Evolutionary conservation across 1,284 basidiomycete species (phyloP), one percentile per base, ranked within the genome.

Genomic region (Phellinidium pouzarii): DNA sequence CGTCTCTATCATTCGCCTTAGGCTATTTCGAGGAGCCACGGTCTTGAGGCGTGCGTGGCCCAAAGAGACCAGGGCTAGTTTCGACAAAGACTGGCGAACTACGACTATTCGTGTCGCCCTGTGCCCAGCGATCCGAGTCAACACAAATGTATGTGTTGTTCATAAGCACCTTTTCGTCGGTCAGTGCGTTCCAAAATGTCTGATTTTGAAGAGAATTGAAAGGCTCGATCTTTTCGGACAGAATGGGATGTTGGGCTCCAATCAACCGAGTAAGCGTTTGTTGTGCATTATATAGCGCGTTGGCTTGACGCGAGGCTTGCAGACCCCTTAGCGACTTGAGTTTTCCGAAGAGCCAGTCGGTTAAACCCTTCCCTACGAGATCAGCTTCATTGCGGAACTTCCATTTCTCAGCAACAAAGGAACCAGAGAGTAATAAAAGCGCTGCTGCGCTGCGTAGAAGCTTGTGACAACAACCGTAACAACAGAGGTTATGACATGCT

Each of bases 321-420:
- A 25, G 22, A n/a, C 17, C 7, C 22, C 17, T 43, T 5, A 22
- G 11, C 11, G 9, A 6, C n/a, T 26, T 25, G 42, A 43, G 42
- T 9, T 22, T 6, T 11, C 22, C 2, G 19, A 43, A 23, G 11
- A 43, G 42, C n/a, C 23, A 50, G n/a, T 34, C 25, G 14, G 48
- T 50, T 19, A 50, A 31, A 14, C 6, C 40, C 25, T 29, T 37
- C 5, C 49, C 49, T 9, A 44, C 23, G 4, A 22, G 2, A 4
- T 44, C 44, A 2, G 51, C 44, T 11, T 40, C 27, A 7, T 31
- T 22, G 27, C 51, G 44, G 38, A 47, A 53, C 2, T 44, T 34
- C 51, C 51, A 53, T 31, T 27, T 40, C 25, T 53, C 51, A 3
- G 17, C 22, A 12, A 47, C 23, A 25, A 47, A 48, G 8, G 4